Percentiles rank a stretch among this genome's conserved stretches.
These are phyloP conservation scores for Metarhizium humberi DNA, from an alignment of 2,329 filamentous ascomycete genomes.

Conservation along the genomic window DNA sequence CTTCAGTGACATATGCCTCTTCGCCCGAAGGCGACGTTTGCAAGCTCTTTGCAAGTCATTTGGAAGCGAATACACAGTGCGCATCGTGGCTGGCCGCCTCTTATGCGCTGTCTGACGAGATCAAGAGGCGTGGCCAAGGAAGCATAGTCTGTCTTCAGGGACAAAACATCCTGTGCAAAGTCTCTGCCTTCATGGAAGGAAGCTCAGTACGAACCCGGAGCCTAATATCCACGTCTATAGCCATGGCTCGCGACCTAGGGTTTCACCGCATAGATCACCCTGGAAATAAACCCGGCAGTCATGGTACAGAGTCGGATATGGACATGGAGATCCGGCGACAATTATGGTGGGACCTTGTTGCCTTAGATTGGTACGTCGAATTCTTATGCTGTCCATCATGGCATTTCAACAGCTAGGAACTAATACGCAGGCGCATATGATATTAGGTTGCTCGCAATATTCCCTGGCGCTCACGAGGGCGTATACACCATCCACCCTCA, in stretches of 20 bases:
- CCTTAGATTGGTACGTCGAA: slow-evolving; percentile 4
- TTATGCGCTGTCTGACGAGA: slow-evolving; percentile 2
- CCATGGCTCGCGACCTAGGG: slow-evolving; percentile 5
- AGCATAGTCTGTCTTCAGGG: slow-evolving; percentile 4
- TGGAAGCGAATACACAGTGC: slow-evolving; percentile 2
- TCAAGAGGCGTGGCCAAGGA: slow-evolving; percentile 1
- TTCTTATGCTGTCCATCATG: neutral
- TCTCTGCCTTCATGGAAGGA: slow-evolving; percentile 4
- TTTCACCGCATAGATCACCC: slow-evolving; percentile 4
- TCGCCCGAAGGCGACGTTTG: neutral
- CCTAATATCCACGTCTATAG: slow-evolving; percentile 1
- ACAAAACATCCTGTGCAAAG: slow-evolving; percentile 2
- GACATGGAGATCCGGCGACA: slow-evolving; percentile 4
- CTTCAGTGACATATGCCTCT: slow-evolving; percentile 1
- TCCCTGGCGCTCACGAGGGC: slow-evolving; percentile 3
- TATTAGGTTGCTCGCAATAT: slow-evolving; percentile 2
- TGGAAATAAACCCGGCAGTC: neutral
- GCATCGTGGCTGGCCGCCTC: slow-evolving; percentile 1
- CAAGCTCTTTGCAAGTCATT: slow-evolving; percentile 1
- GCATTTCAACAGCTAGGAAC: neutral
- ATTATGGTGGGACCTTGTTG: slow-evolving; percentile 5
- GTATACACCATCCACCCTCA: slow-evolving; percentile 5
- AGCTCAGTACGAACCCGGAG: slow-evolving; percentile 4
- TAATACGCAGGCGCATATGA: neutral
- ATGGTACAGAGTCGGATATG: neutral